Conservation (phyloP, 1,139 yeast genomes). For the Sugiyamaella neomexicana region DNA sequence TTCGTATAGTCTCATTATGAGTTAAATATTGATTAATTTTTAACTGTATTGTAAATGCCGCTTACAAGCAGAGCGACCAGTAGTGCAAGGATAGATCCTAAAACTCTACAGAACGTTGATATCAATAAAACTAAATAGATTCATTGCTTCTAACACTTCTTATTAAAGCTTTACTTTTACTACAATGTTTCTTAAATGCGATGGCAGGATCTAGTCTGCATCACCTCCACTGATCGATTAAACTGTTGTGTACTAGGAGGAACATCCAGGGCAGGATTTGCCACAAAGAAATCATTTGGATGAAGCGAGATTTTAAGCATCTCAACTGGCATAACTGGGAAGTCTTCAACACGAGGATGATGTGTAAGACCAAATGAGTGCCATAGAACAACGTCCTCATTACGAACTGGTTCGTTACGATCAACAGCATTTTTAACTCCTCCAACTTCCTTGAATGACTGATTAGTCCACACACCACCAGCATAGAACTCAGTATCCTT, state of each 20-base stretch:
- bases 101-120: too few relatives aligned
- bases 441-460: constrained; percentile 64
- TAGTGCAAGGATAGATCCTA: too few relatives aligned
- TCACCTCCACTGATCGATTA: constrained; percentile 63
- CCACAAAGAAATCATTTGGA: constrained; percentile 78
- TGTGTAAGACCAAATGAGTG: constrained; percentile 86
- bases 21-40: too few relatives aligned
- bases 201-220: constrained; percentile 40
- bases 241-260: constrained; percentile 72
- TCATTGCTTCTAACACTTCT: too few relatives aligned
- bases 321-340: constrained; percentile 93
- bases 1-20: too few relatives aligned
- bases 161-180: background rate
- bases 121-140: too few relatives aligned
- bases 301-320: constrained; percentile 60
- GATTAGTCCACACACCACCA: constrained; percentile 80
- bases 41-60: too few relatives aligned
- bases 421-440: constrained; percentile 62
- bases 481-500: constrained; percentile 67
- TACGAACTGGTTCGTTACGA: constrained; percentile 70
- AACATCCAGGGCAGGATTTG: constrained; percentile 79
- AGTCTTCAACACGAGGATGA: constrained; percentile 84
- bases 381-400: constrained; percentile 82
- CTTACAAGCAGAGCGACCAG: too few relatives aligned
- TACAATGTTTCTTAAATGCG: constrained; percentile 20